Percentiles rank a stretch among this genome's conserved stretches.
Evolutionary conservation across 139 green algal genomes (phyloP).

Genomic region (Desmodesmus armatus): DNA sequence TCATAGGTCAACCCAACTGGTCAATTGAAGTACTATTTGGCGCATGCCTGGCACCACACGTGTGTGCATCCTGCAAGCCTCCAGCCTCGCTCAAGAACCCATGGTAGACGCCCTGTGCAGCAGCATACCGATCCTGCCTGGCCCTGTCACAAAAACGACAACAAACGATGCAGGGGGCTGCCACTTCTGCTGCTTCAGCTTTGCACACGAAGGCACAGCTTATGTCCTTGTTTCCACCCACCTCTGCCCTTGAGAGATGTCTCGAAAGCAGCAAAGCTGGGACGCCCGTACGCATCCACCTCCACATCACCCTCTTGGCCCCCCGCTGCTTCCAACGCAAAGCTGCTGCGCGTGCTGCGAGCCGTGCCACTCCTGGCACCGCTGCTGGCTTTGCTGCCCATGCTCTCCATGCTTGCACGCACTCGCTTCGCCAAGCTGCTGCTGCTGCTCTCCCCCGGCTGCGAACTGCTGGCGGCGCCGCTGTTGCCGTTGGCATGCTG

Average conservation of each 20-base stretch:
- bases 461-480: too few relatives aligned
- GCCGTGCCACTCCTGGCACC: neutral
- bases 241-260: neutral
- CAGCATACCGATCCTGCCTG: too few relatives aligned
- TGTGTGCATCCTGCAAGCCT: too few relatives aligned
- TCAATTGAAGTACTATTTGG: neutral
- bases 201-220: neutral
- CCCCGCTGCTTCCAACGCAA: slow-evolving; percentile 57
- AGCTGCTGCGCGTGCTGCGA: slow-evolving; percentile 56
- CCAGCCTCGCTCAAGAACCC: neutral
- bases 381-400: neutral
- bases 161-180: too few relatives aligned
- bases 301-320: neutral
- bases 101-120: too few relatives aligned
- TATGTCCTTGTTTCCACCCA: slow-evolving; percentile 25
- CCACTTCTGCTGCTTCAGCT: neutral
- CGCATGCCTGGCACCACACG: too few relatives aligned
- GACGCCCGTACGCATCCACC: slow-evolving; percentile 39
- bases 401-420: slow-evolving; percentile 20
- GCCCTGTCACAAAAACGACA: too few relatives aligned
- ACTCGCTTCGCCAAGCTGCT: too few relatives aligned
- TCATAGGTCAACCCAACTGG: too few relatives aligned
- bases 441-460: too few relatives aligned
- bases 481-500: too few relatives aligned
- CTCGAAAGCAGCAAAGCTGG: slow-evolving; percentile 54